phyloP scores from a whole-genome alignment of 148 eudicot species.

The Drosera capensis region DNA sequence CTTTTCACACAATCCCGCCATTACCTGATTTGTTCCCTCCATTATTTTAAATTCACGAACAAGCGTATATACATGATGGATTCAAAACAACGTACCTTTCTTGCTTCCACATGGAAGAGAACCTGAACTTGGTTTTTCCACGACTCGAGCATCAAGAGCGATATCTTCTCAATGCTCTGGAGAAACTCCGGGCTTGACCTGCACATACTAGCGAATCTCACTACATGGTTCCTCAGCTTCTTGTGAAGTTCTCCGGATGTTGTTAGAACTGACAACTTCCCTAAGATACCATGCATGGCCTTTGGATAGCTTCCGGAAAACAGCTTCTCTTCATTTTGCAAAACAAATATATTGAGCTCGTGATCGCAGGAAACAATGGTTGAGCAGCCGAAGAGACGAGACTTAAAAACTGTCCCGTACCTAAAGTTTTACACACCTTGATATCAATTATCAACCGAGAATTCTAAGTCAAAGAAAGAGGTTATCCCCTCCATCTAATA shows the following conservation, averaged over 20 bases:
- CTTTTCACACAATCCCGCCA: too few species aligned
- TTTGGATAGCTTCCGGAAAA: slow-evolving; percentile 37
- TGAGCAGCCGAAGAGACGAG: slow-evolving; percentile 31
- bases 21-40: too few species aligned
- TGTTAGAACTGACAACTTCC: slow-evolving; percentile 29
- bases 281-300: slow-evolving; percentile 29
- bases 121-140: slow-evolving; percentile 17
- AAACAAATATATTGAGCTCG: slow-evolving; percentile 28
- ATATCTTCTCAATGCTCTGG: slow-evolving; percentile 15
- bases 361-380: slow-evolving; percentile 44
- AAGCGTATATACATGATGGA: too few species aligned
- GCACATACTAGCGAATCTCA: slow-evolving; percentile 17
- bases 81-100: too few species aligned
- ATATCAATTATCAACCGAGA: too few species aligned
- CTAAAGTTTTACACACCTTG: too few species aligned
- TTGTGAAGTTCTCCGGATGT: slow-evolving; percentile 33
- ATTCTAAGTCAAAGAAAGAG: background rate
- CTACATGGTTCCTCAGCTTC: slow-evolving; percentile 21
- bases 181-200: slow-evolving; percentile 26
- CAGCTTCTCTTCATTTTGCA: slow-evolving; percentile 37
- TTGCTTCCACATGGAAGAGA: slow-evolving; percentile 25
- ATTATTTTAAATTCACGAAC: too few species aligned
- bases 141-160: slow-evolving; percentile 15
- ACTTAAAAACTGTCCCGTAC: slow-evolving; percentile 42
- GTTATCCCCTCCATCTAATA: background rate